Percentiles rank a stretch among this genome's conserved stretches.
These are phyloP conservation scores for Pleoardoris graminearum DNA, from an alignment of 2,329 filamentous ascomycete genomes.

Conservation along the genomic window DNA sequence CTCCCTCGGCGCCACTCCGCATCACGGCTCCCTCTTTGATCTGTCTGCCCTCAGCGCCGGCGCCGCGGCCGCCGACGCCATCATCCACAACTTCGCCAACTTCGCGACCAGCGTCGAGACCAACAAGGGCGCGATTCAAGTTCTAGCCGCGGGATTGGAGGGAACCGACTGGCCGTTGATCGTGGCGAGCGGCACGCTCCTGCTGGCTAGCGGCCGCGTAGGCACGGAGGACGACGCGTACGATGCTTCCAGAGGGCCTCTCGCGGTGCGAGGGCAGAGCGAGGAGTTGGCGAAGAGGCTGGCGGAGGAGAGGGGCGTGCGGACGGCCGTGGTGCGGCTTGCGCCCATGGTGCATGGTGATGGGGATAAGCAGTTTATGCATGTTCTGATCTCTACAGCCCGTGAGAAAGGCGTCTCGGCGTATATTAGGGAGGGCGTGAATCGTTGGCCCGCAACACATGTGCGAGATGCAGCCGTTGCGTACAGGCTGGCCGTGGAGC, in stretches of 20 bases:
- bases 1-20: slow-evolving; percentile 37
- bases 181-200: slow-evolving; percentile 44
- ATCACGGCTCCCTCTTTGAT: slow-evolving; percentile 45
- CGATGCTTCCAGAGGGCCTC: slow-evolving; percentile 8
- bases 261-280: slow-evolving; percentile 19
- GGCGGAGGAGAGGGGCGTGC: slow-evolving; percentile 30
- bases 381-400: slow-evolving; percentile 31
- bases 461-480: slow-evolving; percentile 45
- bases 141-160: slow-evolving; percentile 41
- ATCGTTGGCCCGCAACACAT: slow-evolving; percentile 46
- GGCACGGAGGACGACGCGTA: slow-evolving; percentile 36
- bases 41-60: slow-evolving; percentile 38
- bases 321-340: slow-evolving; percentile 44
- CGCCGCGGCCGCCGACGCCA: slow-evolving; percentile 41
- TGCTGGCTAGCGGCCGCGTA: slow-evolving; percentile 27
- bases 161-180: slow-evolving; percentile 44
- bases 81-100: slow-evolving; percentile 47
- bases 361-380: slow-evolving; percentile 39
- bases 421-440: slow-evolving; percentile 39
- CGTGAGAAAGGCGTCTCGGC: slow-evolving; percentile 31
- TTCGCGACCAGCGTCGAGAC: slow-evolving; percentile 18
- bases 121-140: slow-evolving; percentile 44
- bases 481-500: slow-evolving; percentile 47
- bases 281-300: not conserved
- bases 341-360: slow-evolving; percentile 47